These are phyloP conservation scores for Vanilla planifolia DNA, from an alignment of 106 monocot species.

Conservation along the genomic window DNA sequence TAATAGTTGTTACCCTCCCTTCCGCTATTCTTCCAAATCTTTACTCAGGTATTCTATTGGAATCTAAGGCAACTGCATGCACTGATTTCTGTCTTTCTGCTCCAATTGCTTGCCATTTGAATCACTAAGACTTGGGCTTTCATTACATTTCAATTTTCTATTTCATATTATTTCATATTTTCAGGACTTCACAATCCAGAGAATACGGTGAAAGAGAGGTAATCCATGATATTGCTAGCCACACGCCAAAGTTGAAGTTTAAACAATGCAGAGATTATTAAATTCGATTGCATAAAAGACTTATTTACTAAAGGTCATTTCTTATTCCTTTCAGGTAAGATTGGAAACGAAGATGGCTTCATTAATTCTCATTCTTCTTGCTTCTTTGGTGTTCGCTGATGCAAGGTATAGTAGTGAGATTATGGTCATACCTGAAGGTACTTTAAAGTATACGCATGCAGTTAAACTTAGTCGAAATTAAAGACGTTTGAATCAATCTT, in stretches of 20 bases:
- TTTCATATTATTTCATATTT: neutral
- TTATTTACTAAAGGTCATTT: no score
- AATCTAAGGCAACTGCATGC: neutral
- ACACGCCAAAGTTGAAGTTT: no score
- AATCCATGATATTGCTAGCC: no score
- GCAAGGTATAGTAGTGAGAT: neutral
- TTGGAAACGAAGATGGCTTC: conserved; percentile 1
- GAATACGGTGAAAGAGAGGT: no score
- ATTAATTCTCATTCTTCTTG: neutral
- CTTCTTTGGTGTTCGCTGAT: neutral
- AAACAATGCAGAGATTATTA: neutral
- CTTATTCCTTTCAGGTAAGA: neutral
- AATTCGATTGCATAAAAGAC: no score
- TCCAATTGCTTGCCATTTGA: neutral
- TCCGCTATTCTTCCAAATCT: neutral
- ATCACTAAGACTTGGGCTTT: no score
- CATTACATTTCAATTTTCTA: neutral
- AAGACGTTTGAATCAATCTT: neutral
- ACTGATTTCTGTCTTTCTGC: neutral
- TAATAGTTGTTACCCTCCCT: conserved; percentile 5
- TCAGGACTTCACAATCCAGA: neutral
- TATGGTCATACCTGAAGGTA: neutral
- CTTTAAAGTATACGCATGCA: no score
- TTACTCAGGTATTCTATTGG: neutral
- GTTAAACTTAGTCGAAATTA: neutral